Base-by-base conservation (phyloP, 2,329 filamentous ascomycete genomes). In the Lasiodiplodia sp. region DNA sequence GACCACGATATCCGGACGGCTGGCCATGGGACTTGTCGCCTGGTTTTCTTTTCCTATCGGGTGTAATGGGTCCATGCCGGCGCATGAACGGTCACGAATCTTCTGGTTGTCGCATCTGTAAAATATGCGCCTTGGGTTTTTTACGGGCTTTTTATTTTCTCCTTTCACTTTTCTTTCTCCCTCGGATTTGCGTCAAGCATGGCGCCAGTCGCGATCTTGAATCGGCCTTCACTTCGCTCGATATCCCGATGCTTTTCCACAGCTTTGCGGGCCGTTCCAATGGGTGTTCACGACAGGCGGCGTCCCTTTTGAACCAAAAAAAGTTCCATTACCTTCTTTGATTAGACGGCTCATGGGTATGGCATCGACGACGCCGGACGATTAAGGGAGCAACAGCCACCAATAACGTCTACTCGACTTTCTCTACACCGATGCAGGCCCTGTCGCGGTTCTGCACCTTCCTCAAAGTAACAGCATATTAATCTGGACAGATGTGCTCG, bases 31-130 rank as follows among this genome's bases (percentile, higher is more conserved):
- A 65, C 62, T 52, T 64, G 60, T 64, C 21, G 56, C 68, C 63
- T 60, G 66, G 55, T 53, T 58, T 69, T 37, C 47, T 66, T 66
- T 60, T 55, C 57, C 34, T 40, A 23, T 68, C 67, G 62, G 68
- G 62, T 69, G 60, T 69, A 52, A 66, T 40, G 68, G 55, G 57
- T 66, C 60, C 68, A 69, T 57, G 62, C 55, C 63, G 68, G 68
- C 40, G 68, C 53, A 66, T 47, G 49, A 60, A 68, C 51, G 58
- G 52, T 69, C 49, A 69, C 63, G 62, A 62, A 47, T 47, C 58
- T 66, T 60, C 62, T 53, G 62, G 68, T 66, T 60, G 53, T 69
- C 68, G 62, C 68, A 66, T 69, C 56, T 69, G 68, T 69, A 69
- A 55, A 66, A 58, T 66, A 69, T 66, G 68, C 68, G 62, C 52